These are phyloP conservation scores for Flaveria brownii DNA, from an alignment of 129 eudicot genomes.

Conservation along the genomic window DNA sequence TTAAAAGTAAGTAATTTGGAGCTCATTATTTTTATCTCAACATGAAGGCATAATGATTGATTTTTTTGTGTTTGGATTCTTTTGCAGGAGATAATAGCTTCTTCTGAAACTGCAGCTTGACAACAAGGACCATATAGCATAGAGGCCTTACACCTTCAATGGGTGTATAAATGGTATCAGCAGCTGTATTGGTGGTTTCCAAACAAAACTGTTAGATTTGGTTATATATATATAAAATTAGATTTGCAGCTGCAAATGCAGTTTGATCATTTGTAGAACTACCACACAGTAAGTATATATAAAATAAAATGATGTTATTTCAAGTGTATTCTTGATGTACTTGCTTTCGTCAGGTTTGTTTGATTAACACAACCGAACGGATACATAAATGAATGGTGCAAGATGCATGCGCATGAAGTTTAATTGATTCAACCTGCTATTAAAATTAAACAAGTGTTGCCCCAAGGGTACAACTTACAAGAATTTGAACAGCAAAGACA, in stretches of 20 bases:
- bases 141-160: constrained; percentile 7
- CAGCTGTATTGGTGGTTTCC: not conserved
- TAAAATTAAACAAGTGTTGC: constrained; percentile 27
- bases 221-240: constrained; percentile 2
- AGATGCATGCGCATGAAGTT: constrained; percentile 1
- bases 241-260: constrained; percentile 23
- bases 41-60: not conserved
- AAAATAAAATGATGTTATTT: constrained; percentile 15
- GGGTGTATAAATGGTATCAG: not conserved
- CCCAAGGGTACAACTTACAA: constrained; percentile 31
- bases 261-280: constrained; percentile 22
- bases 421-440: constrained; percentile 19
- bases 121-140: constrained; percentile 17
- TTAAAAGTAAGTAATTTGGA: constrained; percentile 51
- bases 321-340: not conserved
- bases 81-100: constrained; percentile 62
- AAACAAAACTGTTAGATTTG: constrained; percentile 20
- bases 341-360: not conserved
- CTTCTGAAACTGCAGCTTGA: constrained; percentile 43
- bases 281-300: constrained; percentile 21
- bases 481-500: constrained; percentile 30
- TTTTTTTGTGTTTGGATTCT: constrained; percentile 3
- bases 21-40: not conserved
- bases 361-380: not conserved
- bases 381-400: not conserved